Percentiles rank a stretch among this genome's conserved stretches.
These are phyloP conservation scores for Arthroderma sp. DNA, from an alignment of 2,329 filamentous ascomycete genomes.

Conservation along the genomic window DNA sequence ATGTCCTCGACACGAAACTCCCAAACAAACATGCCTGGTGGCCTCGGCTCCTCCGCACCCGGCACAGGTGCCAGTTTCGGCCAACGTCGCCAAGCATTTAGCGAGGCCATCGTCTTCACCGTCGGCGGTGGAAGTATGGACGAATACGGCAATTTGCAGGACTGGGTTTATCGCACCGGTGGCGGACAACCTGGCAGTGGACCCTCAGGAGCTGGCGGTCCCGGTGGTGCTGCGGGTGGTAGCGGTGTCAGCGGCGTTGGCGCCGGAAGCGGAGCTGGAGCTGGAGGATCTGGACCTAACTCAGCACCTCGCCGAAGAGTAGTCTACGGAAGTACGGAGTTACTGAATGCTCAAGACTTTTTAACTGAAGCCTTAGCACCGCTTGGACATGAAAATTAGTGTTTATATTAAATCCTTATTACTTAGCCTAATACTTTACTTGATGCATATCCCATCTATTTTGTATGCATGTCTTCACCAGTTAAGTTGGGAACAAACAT, in stretches of 20 bases:
- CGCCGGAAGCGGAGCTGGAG: constrained; percentile 23
- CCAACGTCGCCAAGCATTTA: constrained; percentile 77
- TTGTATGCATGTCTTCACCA: no score
- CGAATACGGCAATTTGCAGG: constrained; percentile 92
- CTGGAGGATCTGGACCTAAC: constrained; percentile 9
- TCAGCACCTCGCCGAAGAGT: constrained; percentile 49
- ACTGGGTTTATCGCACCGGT: constrained; percentile 74
- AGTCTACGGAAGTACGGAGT: constrained; percentile 83
- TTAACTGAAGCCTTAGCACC: constrained; percentile 42
- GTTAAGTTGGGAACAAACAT: no score
- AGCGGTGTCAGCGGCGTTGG: constrained; percentile 33
- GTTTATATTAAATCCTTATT: no score
- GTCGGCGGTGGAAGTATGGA: constrained; percentile 97
- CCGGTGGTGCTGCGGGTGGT: constrained; percentile 14
- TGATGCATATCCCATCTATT: no score
- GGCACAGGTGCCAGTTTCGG: constrained; percentile 78
- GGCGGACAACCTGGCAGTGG: constrained; percentile 38
- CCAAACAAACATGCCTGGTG: constrained; percentile 36
- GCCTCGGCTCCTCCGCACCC: constrained; percentile 33
- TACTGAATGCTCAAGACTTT: constrained; percentile 51
- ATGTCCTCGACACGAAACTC: constrained; percentile 38
- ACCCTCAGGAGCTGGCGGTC: constrained; percentile 18
- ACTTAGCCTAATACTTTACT: no score
- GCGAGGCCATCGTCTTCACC: constrained; percentile 84
- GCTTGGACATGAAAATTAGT: constrained; percentile 41